Base-by-base conservation (phyloP, 192 early-diverging fungal species). In the Umbelopsis isabellina region DNA sequence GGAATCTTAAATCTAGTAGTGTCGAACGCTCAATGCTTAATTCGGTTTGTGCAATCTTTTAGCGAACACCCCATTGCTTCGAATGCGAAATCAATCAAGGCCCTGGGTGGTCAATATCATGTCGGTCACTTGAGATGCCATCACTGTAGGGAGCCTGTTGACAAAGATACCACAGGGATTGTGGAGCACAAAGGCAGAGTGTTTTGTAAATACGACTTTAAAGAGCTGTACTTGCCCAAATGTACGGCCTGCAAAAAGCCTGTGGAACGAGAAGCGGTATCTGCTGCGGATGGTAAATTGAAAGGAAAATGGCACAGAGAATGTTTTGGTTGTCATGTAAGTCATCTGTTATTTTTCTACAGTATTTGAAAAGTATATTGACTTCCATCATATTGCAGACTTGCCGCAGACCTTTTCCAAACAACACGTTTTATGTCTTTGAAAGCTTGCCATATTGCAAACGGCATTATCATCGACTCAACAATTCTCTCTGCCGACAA, bases 391-490 rank as follows among this genome's bases (percentile, higher is more conserved):
- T 23, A 50, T 35, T 47, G 20, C 67, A 83, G 74, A 89, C 83
- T 0, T 94, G 92, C 73, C 83, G 79, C 49, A 75, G 75, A 49
- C 84, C 87, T 13, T 94, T 94, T 74, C 90, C 90, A 8, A 89
- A 92, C 70, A 91, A 90, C 68, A 89, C 85, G 55, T 97, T 97
- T 72, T 97, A 95, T 75, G 95, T 97, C n/a, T 88, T 88, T 75
- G 89, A 93, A 1, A 86, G 92, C 76, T 82, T 83, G 44, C 95
- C 94, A 53, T 92, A 93, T 76, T 96, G 94, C 78, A 81, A 86
- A 65, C 84, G 91, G 33, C 92, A 95, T 81, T 97, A 94, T 73
- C 94, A 97, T 69, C 86, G 90, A 83, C 79, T 90, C 66, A 95
- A 94, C 74, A 88, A 89, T 64, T 94, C 93, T 22, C 85, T 97